Percentiles rank a stretch among this genome's conserved stretches.
Evolutionary conservation across 495 filamentous ascomycete genomes (phyloP).

Genomic region (Penicillium robsamsonii): DNA sequence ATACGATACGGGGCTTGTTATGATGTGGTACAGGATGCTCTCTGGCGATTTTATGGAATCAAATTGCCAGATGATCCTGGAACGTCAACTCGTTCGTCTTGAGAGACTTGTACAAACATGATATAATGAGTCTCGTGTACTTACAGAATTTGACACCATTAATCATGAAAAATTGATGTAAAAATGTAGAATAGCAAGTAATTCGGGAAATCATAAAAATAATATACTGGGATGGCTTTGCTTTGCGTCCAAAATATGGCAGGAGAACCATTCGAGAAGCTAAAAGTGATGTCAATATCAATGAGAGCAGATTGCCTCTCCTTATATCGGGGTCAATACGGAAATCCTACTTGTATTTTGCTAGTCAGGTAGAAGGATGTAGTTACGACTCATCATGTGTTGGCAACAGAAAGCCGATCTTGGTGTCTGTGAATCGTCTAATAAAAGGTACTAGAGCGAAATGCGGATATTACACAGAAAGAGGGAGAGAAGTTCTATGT

Average conservation of each 20-base stretch:
- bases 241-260: not conserved
- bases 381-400: not conserved
- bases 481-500: not conserved
- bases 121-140: not conserved
- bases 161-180: not conserved
- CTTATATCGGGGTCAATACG: not conserved
- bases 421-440: not conserved
- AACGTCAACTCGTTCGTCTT: constrained; percentile 14
- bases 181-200: not conserved
- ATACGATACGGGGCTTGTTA: constrained; percentile 36
- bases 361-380: not conserved
- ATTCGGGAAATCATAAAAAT: not conserved
- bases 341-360: not conserved
- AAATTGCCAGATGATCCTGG: constrained; percentile 26
- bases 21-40: constrained; percentile 29
- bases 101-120: constrained; percentile 3
- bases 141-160: not conserved
- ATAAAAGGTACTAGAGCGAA: not conserved
- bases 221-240: not conserved
- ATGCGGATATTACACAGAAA: not conserved
- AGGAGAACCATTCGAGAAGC: not conserved
- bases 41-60: constrained; percentile 24
- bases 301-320: not conserved
- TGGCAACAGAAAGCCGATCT: not conserved
- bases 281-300: not conserved